Conservation (phyloP, 805 yeast genomes). For the Brettanomyces bruxellensis region DNA sequence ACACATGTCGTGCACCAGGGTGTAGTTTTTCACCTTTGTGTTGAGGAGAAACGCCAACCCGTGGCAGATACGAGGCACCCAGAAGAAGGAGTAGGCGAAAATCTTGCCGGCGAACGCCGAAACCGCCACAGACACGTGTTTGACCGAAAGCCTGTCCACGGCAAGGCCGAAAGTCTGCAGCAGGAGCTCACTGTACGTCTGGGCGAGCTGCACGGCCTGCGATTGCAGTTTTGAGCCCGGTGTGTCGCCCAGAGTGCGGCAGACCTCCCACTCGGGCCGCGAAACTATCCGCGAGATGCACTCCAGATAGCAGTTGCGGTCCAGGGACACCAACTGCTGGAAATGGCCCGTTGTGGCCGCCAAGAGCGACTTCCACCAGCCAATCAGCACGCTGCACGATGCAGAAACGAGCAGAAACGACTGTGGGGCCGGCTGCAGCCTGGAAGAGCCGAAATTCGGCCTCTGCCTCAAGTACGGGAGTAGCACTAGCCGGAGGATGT, state of each 20-base stretch:
- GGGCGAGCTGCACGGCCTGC: conserved; percentile 10
- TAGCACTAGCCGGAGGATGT: conserved; percentile 37
- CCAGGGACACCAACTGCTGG: conserved; percentile 31
- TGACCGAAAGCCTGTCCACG: conserved; percentile 38
- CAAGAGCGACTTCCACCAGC: conserved; percentile 49
- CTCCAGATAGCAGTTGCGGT: conserved; percentile 45
- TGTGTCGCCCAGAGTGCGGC: conserved; percentile 1
- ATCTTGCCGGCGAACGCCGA: conserved; percentile 65
- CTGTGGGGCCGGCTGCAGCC: background rate
- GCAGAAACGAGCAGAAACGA: background rate
- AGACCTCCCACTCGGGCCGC: conserved; percentile 35
- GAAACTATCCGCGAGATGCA: conserved; percentile 42
- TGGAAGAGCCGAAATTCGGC: background rate
- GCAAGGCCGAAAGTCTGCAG: conserved; percentile 46
- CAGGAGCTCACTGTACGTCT: conserved; percentile 28
- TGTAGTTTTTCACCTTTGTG: conserved; percentile 40
- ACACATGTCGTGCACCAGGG: conserved; percentile 16
- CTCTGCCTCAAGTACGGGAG: conserved; percentile 33
- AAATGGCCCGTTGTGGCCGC: conserved; percentile 18
- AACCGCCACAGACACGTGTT: conserved; percentile 44
- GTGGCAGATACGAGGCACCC: conserved; percentile 45
- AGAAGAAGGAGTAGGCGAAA: conserved; percentile 53
- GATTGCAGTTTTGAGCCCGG: conserved; percentile 3
- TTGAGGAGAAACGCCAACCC: conserved; percentile 49
- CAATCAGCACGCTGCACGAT: conserved; percentile 19